Evolutionary conservation across 495 filamentous ascomycete species (phyloP), one percentile per base, ranked within the genome.

Genomic region (Aspergillus incahuasiensis): DNA sequence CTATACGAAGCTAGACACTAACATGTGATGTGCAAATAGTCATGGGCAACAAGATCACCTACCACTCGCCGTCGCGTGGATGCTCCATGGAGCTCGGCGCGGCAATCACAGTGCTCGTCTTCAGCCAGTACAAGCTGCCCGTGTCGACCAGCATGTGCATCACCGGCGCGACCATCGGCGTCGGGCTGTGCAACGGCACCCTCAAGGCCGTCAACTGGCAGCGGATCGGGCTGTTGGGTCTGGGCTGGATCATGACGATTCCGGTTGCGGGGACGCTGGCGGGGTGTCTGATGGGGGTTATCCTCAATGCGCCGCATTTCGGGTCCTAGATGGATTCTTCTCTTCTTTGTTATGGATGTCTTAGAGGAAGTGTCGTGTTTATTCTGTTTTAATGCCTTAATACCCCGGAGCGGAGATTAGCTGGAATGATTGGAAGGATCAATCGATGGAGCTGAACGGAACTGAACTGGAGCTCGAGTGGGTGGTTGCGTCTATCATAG

Each of bases 11-110:
- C 2, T 2, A 35, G 15, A 45, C 56, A 64, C 65, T 75, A 65
- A 69, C 25, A 56, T 35, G 32, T n/a, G n/a, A 40, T 47, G 16
- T 19, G 13, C 19, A n/a, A n/a, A 55, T 54, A 78, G 74, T 79
- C 63, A 82, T 86, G 80, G 83, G 84, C 58, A 87, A 86, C 75
- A 82, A 82, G 57, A 84, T 86, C 59, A 86, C 83, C 45, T 81
- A 84, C 63, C 81, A 85, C 72, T 84, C 81, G 2, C 83, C 83
- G 5, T 81, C 74, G 58, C 72, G 83, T 47, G 74, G 83, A 34
- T 83, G 69, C 62, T 82, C 79, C 22, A 86, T 86, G 83, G 84
- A 87, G 58, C 70, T 87, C 70, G 84, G 82, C 42, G 81, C 82
- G 28, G 84, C 83, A 50, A 73, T 87, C 58, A 87, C 84, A 8